Evolutionary conservation across 2,329 filamentous ascomycete genomes (phyloP), one percentile per base, ranked within the genome.

Genomic region (Cladobotryum mycophilum): DNA sequence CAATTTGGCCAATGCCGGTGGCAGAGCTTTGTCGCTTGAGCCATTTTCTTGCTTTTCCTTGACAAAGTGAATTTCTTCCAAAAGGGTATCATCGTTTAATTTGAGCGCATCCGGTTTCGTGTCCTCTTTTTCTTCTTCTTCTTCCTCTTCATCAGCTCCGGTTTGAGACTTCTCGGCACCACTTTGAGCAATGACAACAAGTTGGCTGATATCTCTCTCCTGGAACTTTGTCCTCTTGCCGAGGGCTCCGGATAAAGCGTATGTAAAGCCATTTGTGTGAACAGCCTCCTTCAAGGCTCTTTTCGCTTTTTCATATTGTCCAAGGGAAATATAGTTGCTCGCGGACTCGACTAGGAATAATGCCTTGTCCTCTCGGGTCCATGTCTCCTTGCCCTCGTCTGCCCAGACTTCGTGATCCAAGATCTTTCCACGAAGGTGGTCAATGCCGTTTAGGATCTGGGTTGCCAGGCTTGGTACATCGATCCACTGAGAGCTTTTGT

Each of bases 101-200:
- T 86, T 79, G 13, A 97, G 67, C 3, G 85, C 84, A 58, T 85
- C 79, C 0, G 90, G 89, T 20, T 70, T 71, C 1, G 61, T 59
- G 6, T 60, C 61, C 3, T 34, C 59, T 5, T 62, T 56, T 20
- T 55, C 59, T 1, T 54, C 59, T 5, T 62, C 56, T 20, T 55
- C 59, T 1, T 54, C 56, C 5, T 53, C 54, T 4, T 51, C 56
- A 4, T 49, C 45, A 3, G 41, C 43, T 13, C 52, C 52, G 1
- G 53, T 50, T 11, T 59, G 55, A 6, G 54, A 58, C 22, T 60
- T 58, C 1, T 69, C 63, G 20, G 71, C 70, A 6, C 74, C 74
- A 64, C 91, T 96, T 65, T 82, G 89, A 1, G 93, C 93, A 30
- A 97, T 73, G 2, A 99, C 89, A 1, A 99, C 87, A 25, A 99